These are phyloP conservation scores for Kodamaea lidongshanica DNA, from an alignment of 805 yeast genomes.

Conservation along the genomic window DNA sequence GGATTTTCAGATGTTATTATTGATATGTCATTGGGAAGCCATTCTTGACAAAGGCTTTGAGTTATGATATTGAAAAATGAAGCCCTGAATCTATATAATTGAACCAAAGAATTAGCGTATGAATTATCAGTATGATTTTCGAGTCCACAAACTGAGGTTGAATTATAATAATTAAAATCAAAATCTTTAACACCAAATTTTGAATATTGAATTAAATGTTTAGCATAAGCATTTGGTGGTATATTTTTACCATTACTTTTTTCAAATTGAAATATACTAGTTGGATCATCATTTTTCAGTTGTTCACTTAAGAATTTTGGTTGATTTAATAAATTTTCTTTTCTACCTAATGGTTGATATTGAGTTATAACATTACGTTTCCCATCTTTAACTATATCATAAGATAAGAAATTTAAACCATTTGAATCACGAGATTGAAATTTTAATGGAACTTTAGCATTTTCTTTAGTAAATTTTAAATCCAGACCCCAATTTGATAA, in stretches of 20 bases:
- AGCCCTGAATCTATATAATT: slow-evolving; percentile 73
- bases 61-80: slow-evolving; percentile 62
- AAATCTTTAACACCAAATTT: slow-evolving; percentile 91
- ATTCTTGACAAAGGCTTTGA: slow-evolving; percentile 44
- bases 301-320: slow-evolving; percentile 61
- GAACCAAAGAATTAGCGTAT: slow-evolving; percentile 65
- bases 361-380: slow-evolving; percentile 43
- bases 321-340: slow-evolving; percentile 35
- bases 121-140: slow-evolving; percentile 82
- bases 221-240: slow-evolving; percentile 66
- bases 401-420: slow-evolving; percentile 25
- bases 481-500: slow-evolving; percentile 77
- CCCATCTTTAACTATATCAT: slow-evolving; percentile 54
- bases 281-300: slow-evolving; percentile 6
- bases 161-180: slow-evolving; percentile 80
- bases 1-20: slow-evolving; percentile 26
- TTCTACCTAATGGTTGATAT: slow-evolving; percentile 31
- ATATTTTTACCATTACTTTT: slow-evolving; percentile 5
- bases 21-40: slow-evolving; percentile 37
- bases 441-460: slow-evolving; percentile 59
- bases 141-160: slow-evolving; percentile 67
- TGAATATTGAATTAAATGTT: slow-evolving; percentile 73
- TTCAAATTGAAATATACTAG: slow-evolving; percentile 17
- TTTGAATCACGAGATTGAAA: not conserved
- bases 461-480: slow-evolving; percentile 49